Percentiles rank a stretch among this genome's conserved stretches.
Evolutionary conservation across 257 asterid species (phyloP).

Genomic region (Capsicum rhomboideum): DNA sequence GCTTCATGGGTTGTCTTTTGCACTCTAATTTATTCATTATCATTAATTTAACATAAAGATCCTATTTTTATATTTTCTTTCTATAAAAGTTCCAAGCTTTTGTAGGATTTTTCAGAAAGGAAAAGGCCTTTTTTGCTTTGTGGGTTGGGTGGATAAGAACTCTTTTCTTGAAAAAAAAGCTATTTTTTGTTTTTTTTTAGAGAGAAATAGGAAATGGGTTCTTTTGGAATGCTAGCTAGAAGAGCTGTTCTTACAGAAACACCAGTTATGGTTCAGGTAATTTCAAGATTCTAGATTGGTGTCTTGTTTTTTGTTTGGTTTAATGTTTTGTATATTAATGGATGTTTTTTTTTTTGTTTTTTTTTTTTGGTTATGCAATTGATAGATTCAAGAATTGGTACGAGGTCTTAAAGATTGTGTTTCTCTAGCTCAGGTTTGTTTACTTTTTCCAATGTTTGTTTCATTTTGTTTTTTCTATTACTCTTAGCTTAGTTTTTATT

Average conservation of each 20-base stretch:
- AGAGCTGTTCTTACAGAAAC: conserved; percentile 78
- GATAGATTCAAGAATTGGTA: conserved; percentile 83
- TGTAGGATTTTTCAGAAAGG: neutral
- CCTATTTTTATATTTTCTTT: neutral
- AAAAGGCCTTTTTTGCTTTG: neutral
- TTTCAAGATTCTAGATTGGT: conserved; percentile 3
- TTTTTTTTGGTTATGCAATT: conserved; percentile 5
- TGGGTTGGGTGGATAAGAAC: neutral
- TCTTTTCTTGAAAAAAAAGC: neutral
- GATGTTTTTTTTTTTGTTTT: neutral
- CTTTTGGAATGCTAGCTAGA: conserved; percentile 61
- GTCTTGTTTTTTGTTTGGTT: conserved; percentile 4
- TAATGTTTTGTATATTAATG: conserved; percentile 5
- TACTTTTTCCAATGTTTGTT: conserved; percentile 37
- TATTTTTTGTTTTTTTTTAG: neutral
- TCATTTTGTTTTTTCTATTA: conserved; percentile 4
- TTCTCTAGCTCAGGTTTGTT: conserved; percentile 97
- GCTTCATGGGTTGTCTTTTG: neutral
- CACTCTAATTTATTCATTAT: neutral
- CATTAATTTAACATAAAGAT: neutral
- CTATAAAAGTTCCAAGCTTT: neutral
- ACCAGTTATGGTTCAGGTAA: conserved; percentile 95
- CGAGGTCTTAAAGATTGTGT: conserved; percentile 66
- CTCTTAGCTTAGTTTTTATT: neutral
- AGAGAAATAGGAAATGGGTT: conserved; percentile 52